Percentiles rank a stretch among this genome's conserved stretches.
These are phyloP conservation scores for Croton laevigatus DNA, from an alignment of 441 rosid species.

Conservation along the genomic window DNA sequence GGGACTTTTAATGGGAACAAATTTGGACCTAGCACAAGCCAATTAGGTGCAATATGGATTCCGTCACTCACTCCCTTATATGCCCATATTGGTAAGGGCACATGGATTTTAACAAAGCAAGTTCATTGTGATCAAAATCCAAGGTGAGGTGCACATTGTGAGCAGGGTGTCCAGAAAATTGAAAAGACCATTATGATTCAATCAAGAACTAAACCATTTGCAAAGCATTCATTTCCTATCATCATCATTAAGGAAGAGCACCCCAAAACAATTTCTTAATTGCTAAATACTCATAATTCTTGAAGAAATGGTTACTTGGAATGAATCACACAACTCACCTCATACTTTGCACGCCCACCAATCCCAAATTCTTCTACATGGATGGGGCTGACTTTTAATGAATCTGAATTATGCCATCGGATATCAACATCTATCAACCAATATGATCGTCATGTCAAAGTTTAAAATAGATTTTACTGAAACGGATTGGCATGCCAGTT, in stretches of 20 bases:
- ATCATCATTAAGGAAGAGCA: background rate
- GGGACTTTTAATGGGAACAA: background rate
- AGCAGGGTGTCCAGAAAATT: background rate
- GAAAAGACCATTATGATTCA: background rate
- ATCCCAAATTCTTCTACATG: conserved; percentile 62
- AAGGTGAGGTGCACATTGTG: background rate
- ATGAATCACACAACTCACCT: conserved; percentile 41
- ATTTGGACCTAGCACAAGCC: too few relatives aligned
- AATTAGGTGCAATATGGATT: too few relatives aligned
- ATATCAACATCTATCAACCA: conserved; percentile 67
- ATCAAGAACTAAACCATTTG: background rate
- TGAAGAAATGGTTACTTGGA: background rate
- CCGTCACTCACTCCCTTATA: too few relatives aligned
- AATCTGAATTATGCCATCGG: conserved; percentile 44
- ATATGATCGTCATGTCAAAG: conserved; percentile 9
- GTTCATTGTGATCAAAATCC: too few relatives aligned
- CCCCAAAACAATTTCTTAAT: background rate
- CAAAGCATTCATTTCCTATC: background rate
- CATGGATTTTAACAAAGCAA: background rate
- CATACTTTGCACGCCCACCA: conserved; percentile 56
- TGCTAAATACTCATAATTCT: background rate
- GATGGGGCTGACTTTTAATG: conserved; percentile 45
- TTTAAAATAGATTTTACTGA: background rate
- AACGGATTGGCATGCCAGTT: too few relatives aligned
- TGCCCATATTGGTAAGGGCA: too few relatives aligned